phyloP scores from a whole-genome alignment of 1,284 basidiomycete species.

The Termitomyces sp. region DNA sequence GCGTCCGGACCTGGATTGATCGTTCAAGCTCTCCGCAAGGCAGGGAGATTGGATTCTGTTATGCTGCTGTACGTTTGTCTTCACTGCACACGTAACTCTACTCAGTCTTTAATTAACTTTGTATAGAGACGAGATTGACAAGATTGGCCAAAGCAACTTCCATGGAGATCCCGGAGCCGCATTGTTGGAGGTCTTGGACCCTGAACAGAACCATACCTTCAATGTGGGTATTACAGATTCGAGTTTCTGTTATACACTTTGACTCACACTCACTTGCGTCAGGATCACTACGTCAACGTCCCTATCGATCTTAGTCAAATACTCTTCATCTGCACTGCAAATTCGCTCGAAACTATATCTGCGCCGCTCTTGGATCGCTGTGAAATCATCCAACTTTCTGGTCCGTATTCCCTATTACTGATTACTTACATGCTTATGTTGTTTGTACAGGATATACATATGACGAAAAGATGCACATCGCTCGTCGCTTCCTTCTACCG shows the following conservation, averaged over 20 bases:
- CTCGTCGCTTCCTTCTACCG: constrained; percentile 77
- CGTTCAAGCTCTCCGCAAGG: constrained; percentile 85
- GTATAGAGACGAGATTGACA: constrained; percentile 78
- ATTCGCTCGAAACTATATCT: constrained; percentile 83
- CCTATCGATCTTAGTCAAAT: constrained; percentile 86
- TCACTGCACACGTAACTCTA: background rate
- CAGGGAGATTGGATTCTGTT: constrained; percentile 77
- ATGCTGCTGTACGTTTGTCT: constrained; percentile 59
- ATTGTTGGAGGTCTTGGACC: constrained; percentile 85
- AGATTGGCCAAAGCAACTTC: constrained; percentile 80
- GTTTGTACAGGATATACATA: constrained; percentile 72
- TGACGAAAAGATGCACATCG: constrained; percentile 88
- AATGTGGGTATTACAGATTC: constrained; percentile 42
- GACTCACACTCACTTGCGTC: background rate
- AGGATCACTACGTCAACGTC: constrained; percentile 92
- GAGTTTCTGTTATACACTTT: background rate
- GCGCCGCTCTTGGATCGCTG: constrained; percentile 77
- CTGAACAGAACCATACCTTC: constrained; percentile 87
- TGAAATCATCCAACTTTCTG: constrained; percentile 66
- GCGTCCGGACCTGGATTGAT: constrained; percentile 84
- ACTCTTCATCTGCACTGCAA: constrained; percentile 87
- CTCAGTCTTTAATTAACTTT: constrained; percentile 7
- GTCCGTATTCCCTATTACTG: constrained; percentile 26
- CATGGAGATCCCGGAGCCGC: constrained; percentile 89
- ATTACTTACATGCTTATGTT: background rate